Percentiles rank a stretch among this genome's conserved stretches.
These are phyloP conservation scores for Castanea sativa DNA, from an alignment of 306 rosid genomes.

Conservation along the genomic window DNA sequence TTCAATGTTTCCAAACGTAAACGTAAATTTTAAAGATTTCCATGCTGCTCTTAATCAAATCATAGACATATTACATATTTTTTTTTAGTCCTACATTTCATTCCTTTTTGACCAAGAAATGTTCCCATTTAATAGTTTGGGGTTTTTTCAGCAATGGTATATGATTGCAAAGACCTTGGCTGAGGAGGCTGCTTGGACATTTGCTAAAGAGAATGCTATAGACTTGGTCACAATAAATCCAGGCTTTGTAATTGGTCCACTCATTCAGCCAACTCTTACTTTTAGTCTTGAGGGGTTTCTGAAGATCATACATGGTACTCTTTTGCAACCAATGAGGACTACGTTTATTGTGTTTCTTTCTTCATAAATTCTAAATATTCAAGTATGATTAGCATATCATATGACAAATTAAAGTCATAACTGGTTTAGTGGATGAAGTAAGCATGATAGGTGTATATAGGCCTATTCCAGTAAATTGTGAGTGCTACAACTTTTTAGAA, in stretches of 20 bases:
- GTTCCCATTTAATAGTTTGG: neutral
- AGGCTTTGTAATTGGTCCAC: constrained; percentile 26
- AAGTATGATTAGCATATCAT: too few relatives aligned
- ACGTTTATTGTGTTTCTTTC: too few relatives aligned
- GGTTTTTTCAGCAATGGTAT: constrained; percentile 12
- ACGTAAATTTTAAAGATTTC: neutral
- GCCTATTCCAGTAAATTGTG: too few relatives aligned
- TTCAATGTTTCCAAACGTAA: neutral
- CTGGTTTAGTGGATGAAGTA: too few relatives aligned
- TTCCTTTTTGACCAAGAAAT: too few relatives aligned
- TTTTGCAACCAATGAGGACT: neutral
- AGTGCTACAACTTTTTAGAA: too few relatives aligned
- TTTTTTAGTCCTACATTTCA: too few relatives aligned
- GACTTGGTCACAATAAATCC: constrained; percentile 29
- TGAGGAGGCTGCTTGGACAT: constrained; percentile 38
- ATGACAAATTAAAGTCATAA: neutral
- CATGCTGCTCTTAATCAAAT: neutral
- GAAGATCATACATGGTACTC: neutral
- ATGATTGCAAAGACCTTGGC: constrained; percentile 29
- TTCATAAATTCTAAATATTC: too few relatives aligned
- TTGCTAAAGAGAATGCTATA: constrained; percentile 23
- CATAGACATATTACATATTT: neutral
- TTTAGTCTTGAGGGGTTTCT: neutral
- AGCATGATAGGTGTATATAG: neutral
- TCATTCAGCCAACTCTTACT: constrained; percentile 22